phyloP scores from a whole-genome alignment of 129 eudicot species.

The Scalesia atractyloides region DNA sequence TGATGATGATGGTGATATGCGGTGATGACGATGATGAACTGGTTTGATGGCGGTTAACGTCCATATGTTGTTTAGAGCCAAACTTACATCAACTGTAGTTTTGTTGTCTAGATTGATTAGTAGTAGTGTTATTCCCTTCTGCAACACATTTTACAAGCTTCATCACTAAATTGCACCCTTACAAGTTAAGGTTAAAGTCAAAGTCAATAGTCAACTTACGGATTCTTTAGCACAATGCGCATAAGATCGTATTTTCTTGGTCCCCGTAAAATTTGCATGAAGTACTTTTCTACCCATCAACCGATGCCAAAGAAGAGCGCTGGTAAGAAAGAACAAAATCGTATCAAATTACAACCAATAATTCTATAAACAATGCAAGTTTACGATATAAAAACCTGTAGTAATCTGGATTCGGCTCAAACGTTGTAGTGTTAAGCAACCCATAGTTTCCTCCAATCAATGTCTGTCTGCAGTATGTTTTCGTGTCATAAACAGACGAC shows the following conservation, averaged over 20 bases:
- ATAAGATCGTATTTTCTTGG: constrained; percentile 76
- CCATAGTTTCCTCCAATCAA: constrained; percentile 96
- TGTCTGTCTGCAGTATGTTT: constrained; percentile 85
- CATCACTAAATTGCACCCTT: neutral
- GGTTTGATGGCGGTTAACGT: constrained; percentile 32
- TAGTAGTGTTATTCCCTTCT: constrained; percentile 65
- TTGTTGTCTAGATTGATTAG: constrained; percentile 70
- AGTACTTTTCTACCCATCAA: constrained; percentile 86
- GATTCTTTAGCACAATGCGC: constrained; percentile 89
- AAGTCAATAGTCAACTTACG: constrained; percentile 47
- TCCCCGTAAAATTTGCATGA: constrained; percentile 58
- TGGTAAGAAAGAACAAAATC: constrained; percentile 31
- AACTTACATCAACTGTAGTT: constrained; percentile 50
- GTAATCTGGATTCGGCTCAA: constrained; percentile 90
- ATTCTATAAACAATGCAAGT: neutral
- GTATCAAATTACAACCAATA: constrained; percentile 14
- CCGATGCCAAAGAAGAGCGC: constrained; percentile 96
- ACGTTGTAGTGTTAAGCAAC: constrained; percentile 79
- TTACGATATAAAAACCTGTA: constrained; percentile 54
- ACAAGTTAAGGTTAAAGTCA: neutral
- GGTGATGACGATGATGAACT: constrained; percentile 33
- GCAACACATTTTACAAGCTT: constrained; percentile 34
- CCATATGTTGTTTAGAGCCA: constrained; percentile 37
- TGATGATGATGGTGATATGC: constrained; percentile 18
- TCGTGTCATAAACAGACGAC: constrained; percentile 66